Evolutionary conservation across 2,329 filamentous ascomycete species (phyloP), one percentile per base, ranked within the genome.

Genomic region (Apiospora kogelbergensis): DNA sequence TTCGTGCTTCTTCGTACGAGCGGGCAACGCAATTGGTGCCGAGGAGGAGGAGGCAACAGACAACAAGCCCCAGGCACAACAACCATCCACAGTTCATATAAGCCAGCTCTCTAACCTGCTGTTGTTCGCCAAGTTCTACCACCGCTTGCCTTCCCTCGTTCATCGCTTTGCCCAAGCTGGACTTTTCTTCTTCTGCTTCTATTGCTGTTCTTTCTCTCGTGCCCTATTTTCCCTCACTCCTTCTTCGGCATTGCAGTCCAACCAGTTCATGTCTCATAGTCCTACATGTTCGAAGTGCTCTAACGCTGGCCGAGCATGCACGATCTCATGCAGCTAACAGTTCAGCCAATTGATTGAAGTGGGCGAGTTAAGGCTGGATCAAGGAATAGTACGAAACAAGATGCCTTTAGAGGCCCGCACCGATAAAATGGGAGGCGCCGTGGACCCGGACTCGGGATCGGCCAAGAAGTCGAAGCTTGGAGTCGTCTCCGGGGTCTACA

Each of bases 401-500:
- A 75, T 74, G 74, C 69, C 73, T 65, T 69, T 71, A n/a, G 71
- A 73, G 70, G 70, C 73, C 33, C 69, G 70, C 70, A 71, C 70
- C 64, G 70, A 70, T 65, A 70, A 68, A 57, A 40, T 65, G 33
- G 72, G 42, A 60, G 45, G 26, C 20, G 20, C 69, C 72, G 79
- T 80, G 76, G 82, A 83, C 37, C 74, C 73, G 41, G 24, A n/a
- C 17, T 78, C 71, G 33, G 41, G 67, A 57, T 65, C 73, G n/a
- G 70, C 68, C 69, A 83, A 81, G 74, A 80, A 79, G 71, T 76
- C 86, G 73, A 96, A 96, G 81, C 84, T 97, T 69, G 92, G 92
- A 45, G 90, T 89, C 10, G 89, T 94, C 73, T 93, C 90, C 4
- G 92, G 92, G 9, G 92, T 97, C 64, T 97, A 94, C 78, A 92